phyloP scores from a whole-genome alignment of 805 yeast genomes.

The Maudiozyma turicensis region DNA sequence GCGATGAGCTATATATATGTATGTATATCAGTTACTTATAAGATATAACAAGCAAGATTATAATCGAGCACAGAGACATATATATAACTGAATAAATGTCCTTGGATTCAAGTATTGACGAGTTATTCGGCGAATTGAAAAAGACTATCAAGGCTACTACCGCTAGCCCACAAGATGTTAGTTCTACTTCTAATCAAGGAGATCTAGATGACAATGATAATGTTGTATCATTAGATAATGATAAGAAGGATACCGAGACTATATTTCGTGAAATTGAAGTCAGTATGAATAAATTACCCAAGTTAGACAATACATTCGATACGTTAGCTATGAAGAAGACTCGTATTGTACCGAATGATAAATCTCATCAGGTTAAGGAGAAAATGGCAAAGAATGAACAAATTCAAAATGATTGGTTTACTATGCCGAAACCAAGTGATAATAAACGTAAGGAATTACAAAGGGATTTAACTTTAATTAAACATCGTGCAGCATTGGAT shows the following conservation, averaged over 20 bases:
- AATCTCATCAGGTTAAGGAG: not conserved
- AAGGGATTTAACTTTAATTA: conserved; percentile 67
- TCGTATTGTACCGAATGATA: not conserved
- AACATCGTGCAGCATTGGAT: conserved; percentile 84
- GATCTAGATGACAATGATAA: conserved; percentile 4
- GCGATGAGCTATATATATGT: too few species aligned
- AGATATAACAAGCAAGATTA: too few species aligned
- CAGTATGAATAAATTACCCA: conserved; percentile 22
- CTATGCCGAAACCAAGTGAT: conserved; percentile 64
- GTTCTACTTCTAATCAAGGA: not conserved
- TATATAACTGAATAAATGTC: not conserved
- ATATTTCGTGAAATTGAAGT: conserved; percentile 23
- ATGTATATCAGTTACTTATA: too few species aligned
- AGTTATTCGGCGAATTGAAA: not conserved
- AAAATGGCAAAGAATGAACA: conserved; percentile 6
- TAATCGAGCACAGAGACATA: too few species aligned
- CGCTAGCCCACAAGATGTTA: not conserved
- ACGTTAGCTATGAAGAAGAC: conserved; percentile 7
- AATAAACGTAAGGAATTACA: conserved; percentile 50
- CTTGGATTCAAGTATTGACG: not conserved
- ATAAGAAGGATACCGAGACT: conserved; percentile 12
- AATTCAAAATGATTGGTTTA: conserved; percentile 59
- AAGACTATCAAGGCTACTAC: not conserved
- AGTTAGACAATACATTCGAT: conserved; percentile 24
- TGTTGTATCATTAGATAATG: conserved; percentile 9